Evolutionary conservation across 164 flowering plant genomes (phyloP), one percentile per base, ranked within the genome.

Genomic region (Aristolochia californica): DNA sequence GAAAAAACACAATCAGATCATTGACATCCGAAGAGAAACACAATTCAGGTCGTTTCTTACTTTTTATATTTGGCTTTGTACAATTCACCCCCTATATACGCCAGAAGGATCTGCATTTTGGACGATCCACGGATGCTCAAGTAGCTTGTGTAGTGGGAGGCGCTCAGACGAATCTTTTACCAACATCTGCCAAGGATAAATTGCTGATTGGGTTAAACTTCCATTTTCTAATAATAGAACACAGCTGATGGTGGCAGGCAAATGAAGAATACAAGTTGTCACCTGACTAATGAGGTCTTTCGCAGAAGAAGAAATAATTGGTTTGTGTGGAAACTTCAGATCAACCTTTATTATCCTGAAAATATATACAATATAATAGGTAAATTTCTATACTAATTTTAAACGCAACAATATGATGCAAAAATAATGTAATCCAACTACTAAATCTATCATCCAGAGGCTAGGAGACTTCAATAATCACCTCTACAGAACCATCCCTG

Each of bases 31-130:
- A 9, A 34, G 40, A 34, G 11, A 1, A 34, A 3, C 10, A 34
- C 9, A 7, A 34, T 34, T 34, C 40, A 34, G 40, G 40, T 34
- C 4, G 40, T 3, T 34, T 34, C 40, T 34, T 34, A n/a, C 40
- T 34, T 34, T 34, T 0, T 34, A 34, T 34, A 34, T 12, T 8
- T 34, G 40, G 40, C 40, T 8, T 34, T 34, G 40, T 16, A 23
- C 20, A 2, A 23, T 34, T 60, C 64, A 61, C 24, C 50, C 64
- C 75, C 72, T 78, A 56, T 80, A 93, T 45, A 85, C 61, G 14
- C 97, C 99, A 13, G 99, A 80, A 34, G 95, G 99, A 62, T 93
- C 99, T 58, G 99, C 99, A 72, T 89, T 82, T 56, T 93, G 99
- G 26, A 93, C 70, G 44, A 93, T 80, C 97, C 97, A 93, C 13